These are phyloP conservation scores for Serendipita sp. DNA, from an alignment of 768 basidiomycete genomes.

Conservation along the genomic window DNA sequence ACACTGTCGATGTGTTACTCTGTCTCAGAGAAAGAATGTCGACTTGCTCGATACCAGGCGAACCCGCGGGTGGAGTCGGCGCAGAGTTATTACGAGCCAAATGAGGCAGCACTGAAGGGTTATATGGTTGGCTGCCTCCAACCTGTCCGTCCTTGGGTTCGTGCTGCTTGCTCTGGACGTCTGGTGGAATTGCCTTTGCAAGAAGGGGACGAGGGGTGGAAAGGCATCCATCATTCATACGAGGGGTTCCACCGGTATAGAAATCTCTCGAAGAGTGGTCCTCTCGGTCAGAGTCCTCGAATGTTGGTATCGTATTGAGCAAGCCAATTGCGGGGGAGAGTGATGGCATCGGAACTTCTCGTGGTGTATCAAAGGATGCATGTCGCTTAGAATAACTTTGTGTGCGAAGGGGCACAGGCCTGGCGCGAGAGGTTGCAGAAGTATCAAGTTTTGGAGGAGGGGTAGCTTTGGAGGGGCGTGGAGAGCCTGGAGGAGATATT, in stretches of 20 bases:
- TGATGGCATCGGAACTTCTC: constrained; percentile 1
- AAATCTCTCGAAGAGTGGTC: no score
- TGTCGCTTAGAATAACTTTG: constrained; percentile 1
- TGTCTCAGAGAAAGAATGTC: background rate
- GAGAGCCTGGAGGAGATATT: background rate
- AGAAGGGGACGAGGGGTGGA: background rate
- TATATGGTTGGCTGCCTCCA: background rate
- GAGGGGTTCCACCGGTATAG: background rate
- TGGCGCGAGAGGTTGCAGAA: background rate
- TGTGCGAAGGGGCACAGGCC: background rate
- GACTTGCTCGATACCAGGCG: background rate
- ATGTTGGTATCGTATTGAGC: background rate
- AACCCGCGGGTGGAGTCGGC: background rate
- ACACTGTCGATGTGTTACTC: background rate
- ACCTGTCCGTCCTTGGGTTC: no score
- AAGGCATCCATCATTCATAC: background rate
- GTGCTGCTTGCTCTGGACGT: no score
- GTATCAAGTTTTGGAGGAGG: background rate
- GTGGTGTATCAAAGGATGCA: constrained; percentile 2
- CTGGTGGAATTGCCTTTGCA: no score
- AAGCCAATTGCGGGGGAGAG: background rate
- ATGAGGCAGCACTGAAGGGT: background rate
- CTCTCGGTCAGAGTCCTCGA: background rate
- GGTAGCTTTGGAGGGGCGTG: background rate
- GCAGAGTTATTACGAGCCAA: background rate